Evolutionary conservation across 2,329 filamentous ascomycete genomes (phyloP).

Genomic region (Tolypocladium pustulatum): DNA sequence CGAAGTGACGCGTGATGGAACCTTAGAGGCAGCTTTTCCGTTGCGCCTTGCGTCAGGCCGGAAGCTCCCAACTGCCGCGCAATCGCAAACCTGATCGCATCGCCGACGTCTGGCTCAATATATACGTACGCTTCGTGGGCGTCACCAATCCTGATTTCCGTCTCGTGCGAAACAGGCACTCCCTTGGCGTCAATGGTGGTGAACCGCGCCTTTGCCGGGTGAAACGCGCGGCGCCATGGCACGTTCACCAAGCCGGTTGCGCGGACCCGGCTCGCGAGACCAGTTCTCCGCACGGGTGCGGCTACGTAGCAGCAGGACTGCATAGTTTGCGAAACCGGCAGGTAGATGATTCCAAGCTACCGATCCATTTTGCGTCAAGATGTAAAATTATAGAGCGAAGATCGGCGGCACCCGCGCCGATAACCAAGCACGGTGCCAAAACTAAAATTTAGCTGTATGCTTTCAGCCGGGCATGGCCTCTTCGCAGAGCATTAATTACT

Average conservation of each 20-base stretch:
- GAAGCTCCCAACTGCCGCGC: not conserved
- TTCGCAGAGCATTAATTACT: no score
- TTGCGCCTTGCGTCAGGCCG: not conserved
- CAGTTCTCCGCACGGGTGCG: not conserved
- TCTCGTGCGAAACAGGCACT: not conserved
- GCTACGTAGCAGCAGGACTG: not conserved
- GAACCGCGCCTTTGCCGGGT: not conserved
- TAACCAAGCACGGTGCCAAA: no score
- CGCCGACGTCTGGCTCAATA: not conserved
- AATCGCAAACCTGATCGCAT: not conserved
- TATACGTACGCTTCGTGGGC: not conserved
- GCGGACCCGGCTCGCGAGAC: not conserved
- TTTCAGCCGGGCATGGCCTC: no score
- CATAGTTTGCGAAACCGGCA: not conserved
- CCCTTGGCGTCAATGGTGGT: not conserved
- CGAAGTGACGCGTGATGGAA: not conserved
- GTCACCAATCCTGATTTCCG: not conserved
- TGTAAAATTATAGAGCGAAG: not conserved
- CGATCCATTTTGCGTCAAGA: not conserved
- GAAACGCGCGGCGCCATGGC: not conserved
- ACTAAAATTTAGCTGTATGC: no score
- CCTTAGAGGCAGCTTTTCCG: not conserved
- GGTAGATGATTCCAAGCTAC: not conserved
- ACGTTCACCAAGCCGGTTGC: not conserved
- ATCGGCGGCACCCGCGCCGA: no score